phyloP scores from a whole-genome alignment of 805 yeast species.

The Ogataea naganishii region DNA sequence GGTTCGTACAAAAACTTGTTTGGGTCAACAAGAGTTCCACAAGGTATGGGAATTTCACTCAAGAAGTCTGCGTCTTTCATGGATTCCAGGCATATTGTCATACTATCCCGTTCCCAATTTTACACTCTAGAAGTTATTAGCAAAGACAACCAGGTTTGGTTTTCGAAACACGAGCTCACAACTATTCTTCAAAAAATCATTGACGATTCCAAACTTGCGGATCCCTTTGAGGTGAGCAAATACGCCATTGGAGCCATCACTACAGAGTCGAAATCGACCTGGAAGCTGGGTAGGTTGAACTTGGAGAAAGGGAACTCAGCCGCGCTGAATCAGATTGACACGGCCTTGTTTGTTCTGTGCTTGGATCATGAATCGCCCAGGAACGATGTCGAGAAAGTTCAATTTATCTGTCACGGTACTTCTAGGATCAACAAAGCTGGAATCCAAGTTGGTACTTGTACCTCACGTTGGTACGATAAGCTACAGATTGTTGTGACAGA shows the following conservation, averaged over 20 bases:
- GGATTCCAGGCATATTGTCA: constrained; percentile 40
- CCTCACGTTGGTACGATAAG: constrained; percentile 53
- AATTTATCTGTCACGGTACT: constrained; percentile 44
- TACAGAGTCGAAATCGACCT: constrained; percentile 39
- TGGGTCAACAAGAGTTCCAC: constrained; percentile 57
- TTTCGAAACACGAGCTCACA: constrained; percentile 42
- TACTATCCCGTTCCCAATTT: constrained; percentile 41
- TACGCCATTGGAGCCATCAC: constrained; percentile 47
- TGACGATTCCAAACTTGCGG: constrained; percentile 25
- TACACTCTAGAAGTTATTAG: constrained; percentile 42
- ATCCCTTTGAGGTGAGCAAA: constrained; percentile 29
- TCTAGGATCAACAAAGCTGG: constrained; percentile 34
- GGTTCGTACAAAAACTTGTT: constrained; percentile 56
- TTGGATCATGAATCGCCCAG: constrained; percentile 39
- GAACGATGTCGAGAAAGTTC: constrained; percentile 39
- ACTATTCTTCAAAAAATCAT: constrained; percentile 34
- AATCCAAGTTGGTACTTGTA: constrained; percentile 48
- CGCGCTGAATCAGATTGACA: constrained; percentile 31
- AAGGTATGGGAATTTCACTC: constrained; percentile 30
- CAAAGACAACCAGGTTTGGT: constrained; percentile 36
- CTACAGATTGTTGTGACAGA: constrained; percentile 43
- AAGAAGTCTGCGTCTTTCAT: constrained; percentile 21
- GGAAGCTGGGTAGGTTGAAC: constrained; percentile 38
- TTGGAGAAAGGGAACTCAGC: constrained; percentile 29
- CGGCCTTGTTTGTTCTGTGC: constrained; percentile 42